These are phyloP conservation scores for Lanmaoa pseudosensibilis DNA, from an alignment of 768 basidiomycete species.

Conservation along the genomic window DNA sequence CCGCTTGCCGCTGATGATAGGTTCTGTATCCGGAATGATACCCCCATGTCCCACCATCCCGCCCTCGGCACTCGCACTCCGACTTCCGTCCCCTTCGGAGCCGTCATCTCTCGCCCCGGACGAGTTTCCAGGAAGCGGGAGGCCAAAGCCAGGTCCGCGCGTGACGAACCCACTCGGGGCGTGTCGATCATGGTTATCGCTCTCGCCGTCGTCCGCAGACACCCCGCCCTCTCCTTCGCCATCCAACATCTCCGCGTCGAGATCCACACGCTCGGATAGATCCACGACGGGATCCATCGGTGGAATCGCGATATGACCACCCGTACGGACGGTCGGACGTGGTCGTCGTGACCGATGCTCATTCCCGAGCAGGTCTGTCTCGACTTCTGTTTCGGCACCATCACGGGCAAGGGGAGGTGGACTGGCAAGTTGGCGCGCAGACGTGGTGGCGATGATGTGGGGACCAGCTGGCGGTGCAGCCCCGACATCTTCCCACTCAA, in stretches of 20 bases:
- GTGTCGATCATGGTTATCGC: constrained; percentile 7
- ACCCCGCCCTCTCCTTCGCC: constrained; percentile 3
- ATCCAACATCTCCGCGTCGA: constrained; percentile 33
- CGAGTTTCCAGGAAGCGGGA: constrained; percentile 16
- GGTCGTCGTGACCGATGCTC: constrained; percentile 16
- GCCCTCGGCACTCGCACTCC: constrained; percentile 20
- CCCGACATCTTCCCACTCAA: constrained; percentile 23
- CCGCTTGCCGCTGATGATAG: constrained; percentile 25
- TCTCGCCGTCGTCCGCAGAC: constrained; percentile 11
- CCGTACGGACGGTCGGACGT: constrained; percentile 30
- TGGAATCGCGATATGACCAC: constrained; percentile 20
- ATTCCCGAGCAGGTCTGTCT: constrained; percentile 22
- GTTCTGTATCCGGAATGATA: constrained; percentile 1
- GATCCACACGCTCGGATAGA: constrained; percentile 11
- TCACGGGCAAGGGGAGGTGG: constrained; percentile 27
- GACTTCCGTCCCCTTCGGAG: constrained; percentile 23
- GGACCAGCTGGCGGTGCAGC: not conserved
- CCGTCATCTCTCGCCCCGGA: constrained; percentile 14
- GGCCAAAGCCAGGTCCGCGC: constrained; percentile 21
- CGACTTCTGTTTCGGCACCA: constrained; percentile 37
- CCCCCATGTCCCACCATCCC: constrained; percentile 1
- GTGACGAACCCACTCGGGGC: not conserved
- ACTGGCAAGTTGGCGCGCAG: constrained; percentile 19
- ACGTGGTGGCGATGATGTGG: not conserved
- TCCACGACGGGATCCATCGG: constrained; percentile 9